These are phyloP conservation scores for Mrakia blollopis DNA, from an alignment of 768 basidiomycete species.

Conservation along the genomic window DNA sequence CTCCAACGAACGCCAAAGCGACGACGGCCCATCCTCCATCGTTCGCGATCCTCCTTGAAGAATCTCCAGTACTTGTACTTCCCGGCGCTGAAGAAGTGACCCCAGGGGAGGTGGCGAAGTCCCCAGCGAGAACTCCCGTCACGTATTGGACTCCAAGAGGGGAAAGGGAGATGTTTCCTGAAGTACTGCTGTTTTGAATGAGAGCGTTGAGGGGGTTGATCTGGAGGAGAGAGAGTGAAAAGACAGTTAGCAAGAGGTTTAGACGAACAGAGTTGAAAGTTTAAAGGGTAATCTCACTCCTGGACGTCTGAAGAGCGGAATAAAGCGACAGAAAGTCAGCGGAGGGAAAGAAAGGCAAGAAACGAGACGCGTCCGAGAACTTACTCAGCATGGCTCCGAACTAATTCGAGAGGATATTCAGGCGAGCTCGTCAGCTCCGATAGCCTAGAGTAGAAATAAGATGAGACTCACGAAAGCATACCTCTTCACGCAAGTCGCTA, in stretches of 20 bases:
- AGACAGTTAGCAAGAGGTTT: too few species aligned
- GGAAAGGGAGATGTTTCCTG: neutral
- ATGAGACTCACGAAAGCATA: neutral
- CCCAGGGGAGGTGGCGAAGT: neutral
- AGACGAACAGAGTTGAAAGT: too few species aligned
- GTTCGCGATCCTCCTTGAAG: neutral
- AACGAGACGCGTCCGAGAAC: neutral
- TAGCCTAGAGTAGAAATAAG: neutral
- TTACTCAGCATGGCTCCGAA: neutral
- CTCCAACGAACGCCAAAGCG: neutral
- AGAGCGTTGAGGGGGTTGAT: neutral
- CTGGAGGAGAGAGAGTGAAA: neutral
- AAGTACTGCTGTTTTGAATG: neutral
- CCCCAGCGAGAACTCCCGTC: neutral
- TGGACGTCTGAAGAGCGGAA: neutral
- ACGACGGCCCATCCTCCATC: neutral
- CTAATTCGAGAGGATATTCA: neutral
- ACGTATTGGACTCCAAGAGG: neutral
- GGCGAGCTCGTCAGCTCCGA: too few species aligned
- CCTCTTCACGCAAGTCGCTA: neutral
- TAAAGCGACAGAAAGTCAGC: neutral
- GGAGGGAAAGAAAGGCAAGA: neutral
- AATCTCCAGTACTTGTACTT: neutral
- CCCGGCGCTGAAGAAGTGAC: neutral
- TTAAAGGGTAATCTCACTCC: too few species aligned